phyloP scores from a whole-genome alignment of 1,139 yeast species.

The Candida glucosophila region DNA sequence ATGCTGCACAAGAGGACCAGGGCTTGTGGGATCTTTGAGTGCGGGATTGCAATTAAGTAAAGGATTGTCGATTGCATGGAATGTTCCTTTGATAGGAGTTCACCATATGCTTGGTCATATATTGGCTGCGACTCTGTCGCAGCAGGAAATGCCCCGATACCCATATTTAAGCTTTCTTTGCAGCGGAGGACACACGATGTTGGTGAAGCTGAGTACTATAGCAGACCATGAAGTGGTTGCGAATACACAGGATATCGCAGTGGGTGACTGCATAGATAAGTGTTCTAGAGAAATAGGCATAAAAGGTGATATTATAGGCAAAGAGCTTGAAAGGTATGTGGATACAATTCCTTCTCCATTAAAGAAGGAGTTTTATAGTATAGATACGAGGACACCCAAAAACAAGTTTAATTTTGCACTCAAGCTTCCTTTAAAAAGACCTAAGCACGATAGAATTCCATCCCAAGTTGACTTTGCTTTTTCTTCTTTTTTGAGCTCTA shows the following conservation, averaged over 20 bases:
- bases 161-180: conserved; percentile 79
- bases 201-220: conserved; percentile 58
- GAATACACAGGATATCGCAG: conserved; percentile 79
- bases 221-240: conserved; percentile 64
- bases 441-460: conserved; percentile 22
- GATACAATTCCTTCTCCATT: conserved; percentile 16
- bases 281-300: conserved; percentile 83
- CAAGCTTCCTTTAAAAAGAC: conserved; percentile 24
- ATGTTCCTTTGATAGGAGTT: conserved; percentile 74
- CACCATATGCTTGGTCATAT: conserved; percentile 96
- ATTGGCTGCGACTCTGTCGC: conserved; percentile 53
- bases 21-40: conserved; percentile 85
- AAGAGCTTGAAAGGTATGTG: conserved; percentile 61
- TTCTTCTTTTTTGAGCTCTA: conserved; percentile 63
- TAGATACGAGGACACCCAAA: conserved; percentile 14
- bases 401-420: conserved; percentile 23
- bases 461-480: conserved; percentile 52
- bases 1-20: conserved; percentile 94
- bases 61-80: conserved; percentile 75
- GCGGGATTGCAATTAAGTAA: conserved; percentile 81
- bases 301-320: conserved; percentile 77
- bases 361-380: conserved; percentile 11
- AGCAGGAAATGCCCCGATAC: conserved; percentile 34
- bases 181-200: conserved; percentile 93
- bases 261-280: conserved; percentile 90